These are phyloP conservation scores for Kitagawia praeruptora DNA, from an alignment of 129 eudicot genomes.

Conservation along the genomic window DNA sequence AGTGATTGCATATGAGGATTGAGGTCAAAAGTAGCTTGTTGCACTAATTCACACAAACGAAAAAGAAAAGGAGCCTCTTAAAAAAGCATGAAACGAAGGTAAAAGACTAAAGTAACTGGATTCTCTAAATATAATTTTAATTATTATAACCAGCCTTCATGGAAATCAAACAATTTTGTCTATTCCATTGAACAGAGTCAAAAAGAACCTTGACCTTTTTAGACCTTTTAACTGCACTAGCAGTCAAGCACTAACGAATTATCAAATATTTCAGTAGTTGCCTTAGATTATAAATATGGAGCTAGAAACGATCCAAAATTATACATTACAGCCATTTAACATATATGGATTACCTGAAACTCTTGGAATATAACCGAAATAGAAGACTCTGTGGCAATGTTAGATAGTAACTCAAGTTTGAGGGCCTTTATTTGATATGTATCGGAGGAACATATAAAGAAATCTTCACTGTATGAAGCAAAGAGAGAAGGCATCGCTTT, in stretches of 20 bases:
- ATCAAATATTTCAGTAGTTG: not conserved
- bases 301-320: not conserved
- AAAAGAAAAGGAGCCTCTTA: not conserved
- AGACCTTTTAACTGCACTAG: not conserved
- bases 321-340: not conserved
- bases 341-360: constrained; percentile 62
- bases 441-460: constrained; percentile 67
- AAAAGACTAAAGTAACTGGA: not conserved
- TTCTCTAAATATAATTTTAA: not conserved
- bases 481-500: constrained; percentile 85
- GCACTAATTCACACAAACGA: not conserved
- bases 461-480: constrained; percentile 61
- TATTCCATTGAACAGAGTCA: not conserved
- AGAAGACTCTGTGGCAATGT: constrained; percentile 77
- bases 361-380: constrained; percentile 70
- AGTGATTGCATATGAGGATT: not conserved
- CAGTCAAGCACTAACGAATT: not conserved
- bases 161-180: not conserved
- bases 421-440: constrained; percentile 68
- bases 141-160: not conserved
- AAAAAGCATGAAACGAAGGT: not conserved
- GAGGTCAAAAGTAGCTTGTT: not conserved
- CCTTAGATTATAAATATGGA: not conserved
- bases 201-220: not conserved
- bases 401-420: constrained; percentile 90